Base-by-base conservation (phyloP, 768 basidiomycete genomes). In the Russula ochroleuca region DNA sequence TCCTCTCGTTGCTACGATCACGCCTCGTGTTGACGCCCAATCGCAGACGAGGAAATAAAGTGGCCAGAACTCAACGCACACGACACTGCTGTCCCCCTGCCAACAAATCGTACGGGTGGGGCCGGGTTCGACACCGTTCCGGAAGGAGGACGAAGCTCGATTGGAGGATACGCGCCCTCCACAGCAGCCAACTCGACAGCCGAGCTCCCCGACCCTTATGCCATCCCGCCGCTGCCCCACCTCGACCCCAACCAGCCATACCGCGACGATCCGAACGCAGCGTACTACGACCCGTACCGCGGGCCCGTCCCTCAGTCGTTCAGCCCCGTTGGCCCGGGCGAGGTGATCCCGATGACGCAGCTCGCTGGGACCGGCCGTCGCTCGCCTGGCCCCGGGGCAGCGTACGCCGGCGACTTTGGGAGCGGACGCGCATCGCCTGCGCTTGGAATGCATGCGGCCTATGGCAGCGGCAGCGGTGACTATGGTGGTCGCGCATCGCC, bases 11-110 rank as follows among this genome's bases (percentile, higher is more conserved):
- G 53, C 38, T 56, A 64, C 51, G 9, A 31, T 53, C 61, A 60
- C 53, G 47, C 17, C 61, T 55, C 51, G 8, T 56, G 62, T 23
- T 62, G n/a, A 60, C 35, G 21, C 21, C 1, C 33, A 41, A 17
- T 19, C 51, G 13, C 71, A 91, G 89, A 81, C 69, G 89, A 91
- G 75, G 88, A 88, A 21, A 94, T 94, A 75, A 92, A 92, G 75
- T 94, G 92, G 92, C 92, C 92, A 3, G 92, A 94, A 70, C 81
- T 92, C 41, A 90, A 92, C 72, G 74, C 83, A 2, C 89, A 90
- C 65, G 80, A 77, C 37, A 63, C 69, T 11, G 60, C 67, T 31
- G 66, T 69, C 38, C 73, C 90, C 17, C 78, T 91, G 10, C 90
- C 90, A 21, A 83, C 86, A 0, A 78, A 83, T 59, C 81, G 83